Percentiles rank a stretch among this genome's conserved stretches.
phyloP scores from a whole-genome alignment of 768 basidiomycete species.

The Pleurotus eryngii region DNA sequence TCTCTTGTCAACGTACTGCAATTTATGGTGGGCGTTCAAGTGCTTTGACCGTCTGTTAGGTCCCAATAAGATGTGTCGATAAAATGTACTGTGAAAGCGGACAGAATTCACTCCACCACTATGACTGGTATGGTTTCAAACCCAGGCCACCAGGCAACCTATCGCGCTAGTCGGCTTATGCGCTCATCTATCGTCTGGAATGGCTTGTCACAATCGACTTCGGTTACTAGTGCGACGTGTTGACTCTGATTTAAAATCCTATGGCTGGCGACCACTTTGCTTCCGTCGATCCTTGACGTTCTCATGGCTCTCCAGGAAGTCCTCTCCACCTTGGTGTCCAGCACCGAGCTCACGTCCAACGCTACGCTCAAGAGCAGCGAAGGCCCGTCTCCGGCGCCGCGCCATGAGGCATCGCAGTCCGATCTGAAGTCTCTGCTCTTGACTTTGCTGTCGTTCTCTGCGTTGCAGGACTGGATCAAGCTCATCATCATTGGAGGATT shows the following conservation, averaged over 20 bases:
- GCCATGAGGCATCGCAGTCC: neutral
- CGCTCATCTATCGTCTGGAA: neutral
- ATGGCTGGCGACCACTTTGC: neutral
- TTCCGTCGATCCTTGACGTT: no score
- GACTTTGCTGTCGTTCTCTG: slow-evolving; percentile 34
- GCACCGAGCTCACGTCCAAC: neutral
- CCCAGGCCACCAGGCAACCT: slow-evolving; percentile 1
- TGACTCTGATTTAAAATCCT: neutral
- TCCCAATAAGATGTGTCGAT: no score
- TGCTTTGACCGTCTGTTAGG: no score
- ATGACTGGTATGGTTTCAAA: neutral
- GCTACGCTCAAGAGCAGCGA: neutral
- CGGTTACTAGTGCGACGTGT: slow-evolving; percentile 7
- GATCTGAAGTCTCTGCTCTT: slow-evolving; percentile 13
- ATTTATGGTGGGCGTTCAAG: no score
- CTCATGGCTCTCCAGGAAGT: slow-evolving; percentile 7
- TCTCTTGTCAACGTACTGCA: no score
- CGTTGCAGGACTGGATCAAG: slow-evolving; percentile 49
- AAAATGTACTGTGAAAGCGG: no score
- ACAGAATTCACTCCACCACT: no score
- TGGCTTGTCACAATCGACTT: neutral
- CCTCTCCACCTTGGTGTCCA: slow-evolving; percentile 1
- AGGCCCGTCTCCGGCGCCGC: neutral
- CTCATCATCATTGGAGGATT: slow-evolving; percentile 49
- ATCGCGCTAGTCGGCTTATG: neutral